Conservation (phyloP, 331 rosid genomes). For the Stylosanthes scabra region DNA sequence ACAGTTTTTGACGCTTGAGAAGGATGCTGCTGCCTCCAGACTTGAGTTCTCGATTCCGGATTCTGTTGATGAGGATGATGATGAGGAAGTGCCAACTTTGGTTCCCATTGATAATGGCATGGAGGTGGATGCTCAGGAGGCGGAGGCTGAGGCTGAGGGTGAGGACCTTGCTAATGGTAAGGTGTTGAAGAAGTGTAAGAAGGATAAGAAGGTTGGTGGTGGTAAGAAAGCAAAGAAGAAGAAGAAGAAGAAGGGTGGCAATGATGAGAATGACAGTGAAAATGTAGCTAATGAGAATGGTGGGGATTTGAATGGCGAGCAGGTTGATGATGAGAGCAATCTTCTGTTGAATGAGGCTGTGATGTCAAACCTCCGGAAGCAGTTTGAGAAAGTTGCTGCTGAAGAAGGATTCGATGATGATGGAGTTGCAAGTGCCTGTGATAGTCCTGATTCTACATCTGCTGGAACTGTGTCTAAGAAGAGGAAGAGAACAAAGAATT, state of each 20-base stretch:
- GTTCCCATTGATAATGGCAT: conserved; percentile 52
- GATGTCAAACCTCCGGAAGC: conserved; percentile 83
- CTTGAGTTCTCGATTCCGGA: conserved; percentile 56
- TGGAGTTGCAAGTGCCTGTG: conserved; percentile 51
- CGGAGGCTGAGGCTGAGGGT: conserved; percentile 17
- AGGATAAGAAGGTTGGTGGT: conserved; percentile 41
- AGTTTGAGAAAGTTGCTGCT: conserved; percentile 88
- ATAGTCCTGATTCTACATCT: conserved; percentile 37
- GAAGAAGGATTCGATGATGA: conserved; percentile 70
- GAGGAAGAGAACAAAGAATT: conserved; percentile 79
- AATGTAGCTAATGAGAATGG: conserved; percentile 43
- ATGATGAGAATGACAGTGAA: conserved; percentile 39
- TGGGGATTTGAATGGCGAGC: conserved; percentile 39
- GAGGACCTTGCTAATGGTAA: conserved; percentile 35
- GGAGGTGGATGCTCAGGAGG: conserved; percentile 32
- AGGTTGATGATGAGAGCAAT: conserved; percentile 28
- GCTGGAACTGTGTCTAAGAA: conserved; percentile 62
- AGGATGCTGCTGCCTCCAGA: conserved; percentile 62
- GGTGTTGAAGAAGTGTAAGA: background rate
- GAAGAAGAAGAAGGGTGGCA: conserved; percentile 42
- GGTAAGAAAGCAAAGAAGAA: conserved; percentile 49
- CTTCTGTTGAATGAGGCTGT: conserved; percentile 57
- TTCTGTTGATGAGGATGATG: conserved; percentile 50
- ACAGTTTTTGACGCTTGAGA: conserved; percentile 79
- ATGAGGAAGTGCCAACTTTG: conserved; percentile 63